Conservation (phyloP, 768 basidiomycete genomes). For the Termitomyces sp. region DNA sequence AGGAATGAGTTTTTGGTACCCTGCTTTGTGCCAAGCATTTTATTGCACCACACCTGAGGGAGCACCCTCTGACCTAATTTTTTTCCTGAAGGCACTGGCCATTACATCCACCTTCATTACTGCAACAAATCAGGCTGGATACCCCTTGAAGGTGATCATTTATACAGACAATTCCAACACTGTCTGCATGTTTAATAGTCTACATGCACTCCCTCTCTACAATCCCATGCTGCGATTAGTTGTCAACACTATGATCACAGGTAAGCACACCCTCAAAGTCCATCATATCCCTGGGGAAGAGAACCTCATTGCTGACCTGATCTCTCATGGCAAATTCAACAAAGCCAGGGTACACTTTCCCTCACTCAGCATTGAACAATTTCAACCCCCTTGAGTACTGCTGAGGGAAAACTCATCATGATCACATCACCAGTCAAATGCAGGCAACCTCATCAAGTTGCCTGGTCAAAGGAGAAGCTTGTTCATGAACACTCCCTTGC, state of each 20-base stretch:
- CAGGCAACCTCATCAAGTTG: constrained; percentile 22
- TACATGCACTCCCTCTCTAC: not conserved
- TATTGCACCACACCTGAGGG: not conserved
- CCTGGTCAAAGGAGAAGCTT: constrained; percentile 25
- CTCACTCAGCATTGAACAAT: not conserved
- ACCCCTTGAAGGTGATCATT: not conserved
- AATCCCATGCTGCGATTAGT: not conserved
- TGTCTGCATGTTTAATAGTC: not conserved
- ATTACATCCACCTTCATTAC: not conserved
- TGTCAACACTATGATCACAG: not conserved
- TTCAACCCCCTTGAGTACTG: constrained; percentile 1
- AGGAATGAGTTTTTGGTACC: no score
- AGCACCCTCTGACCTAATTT: not conserved
- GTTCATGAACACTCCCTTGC: constrained; percentile 13
- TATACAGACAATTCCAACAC: not conserved
- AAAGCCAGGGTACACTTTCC: not conserved
- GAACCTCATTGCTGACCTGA: not conserved
- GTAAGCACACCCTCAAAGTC: not conserved
- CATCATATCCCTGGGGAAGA: not conserved
- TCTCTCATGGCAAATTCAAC: not conserved
- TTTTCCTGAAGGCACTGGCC: not conserved
- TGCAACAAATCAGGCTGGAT: not conserved
- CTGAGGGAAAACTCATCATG: constrained; percentile 13
- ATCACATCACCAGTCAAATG: constrained; percentile 4
- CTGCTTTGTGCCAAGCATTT: no score